phyloP scores from a whole-genome alignment of 73 alveolate species.

The Tetrahymena borealis region DNA sequence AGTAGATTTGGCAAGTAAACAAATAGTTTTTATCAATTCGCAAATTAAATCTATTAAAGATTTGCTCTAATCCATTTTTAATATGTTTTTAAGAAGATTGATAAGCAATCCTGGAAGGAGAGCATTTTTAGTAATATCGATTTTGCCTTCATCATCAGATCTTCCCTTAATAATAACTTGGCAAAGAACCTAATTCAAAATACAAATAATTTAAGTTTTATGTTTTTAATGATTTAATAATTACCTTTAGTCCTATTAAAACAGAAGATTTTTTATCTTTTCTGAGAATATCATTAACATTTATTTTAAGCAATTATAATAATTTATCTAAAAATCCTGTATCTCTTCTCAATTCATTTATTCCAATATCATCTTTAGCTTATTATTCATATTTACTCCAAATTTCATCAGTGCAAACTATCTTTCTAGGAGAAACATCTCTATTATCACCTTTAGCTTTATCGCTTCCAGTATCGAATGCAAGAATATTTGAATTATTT shows the following conservation, averaged over 20 bases:
- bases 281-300: conserved; percentile 62
- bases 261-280: conserved; percentile 68
- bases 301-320: conserved; percentile 58
- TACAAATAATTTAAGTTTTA: background rate
- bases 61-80: conserved; percentile 37
- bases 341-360: conserved; percentile 86
- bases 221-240: background rate
- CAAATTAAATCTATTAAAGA: conserved; percentile 59
- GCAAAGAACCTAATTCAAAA: conserved; percentile 24
- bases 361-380: conserved; percentile 89
- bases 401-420: conserved; percentile 64
- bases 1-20: conserved; percentile 72
- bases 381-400: conserved; percentile 74
- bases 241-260: conserved; percentile 60
- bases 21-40: conserved; percentile 83
- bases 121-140: conserved; percentile 85
- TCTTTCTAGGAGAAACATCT: conserved; percentile 52
- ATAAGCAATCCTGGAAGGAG: conserved; percentile 56
- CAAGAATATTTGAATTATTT: conserved; percentile 32
- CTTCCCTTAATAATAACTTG: conserved; percentile 77
- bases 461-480: conserved; percentile 22
- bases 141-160: conserved; percentile 69
- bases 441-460: conserved; percentile 14
- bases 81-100: conserved; percentile 35
- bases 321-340: conserved; percentile 76